Conservation (phyloP, 768 basidiomycete genomes). For the Suillus brevipes region DNA sequence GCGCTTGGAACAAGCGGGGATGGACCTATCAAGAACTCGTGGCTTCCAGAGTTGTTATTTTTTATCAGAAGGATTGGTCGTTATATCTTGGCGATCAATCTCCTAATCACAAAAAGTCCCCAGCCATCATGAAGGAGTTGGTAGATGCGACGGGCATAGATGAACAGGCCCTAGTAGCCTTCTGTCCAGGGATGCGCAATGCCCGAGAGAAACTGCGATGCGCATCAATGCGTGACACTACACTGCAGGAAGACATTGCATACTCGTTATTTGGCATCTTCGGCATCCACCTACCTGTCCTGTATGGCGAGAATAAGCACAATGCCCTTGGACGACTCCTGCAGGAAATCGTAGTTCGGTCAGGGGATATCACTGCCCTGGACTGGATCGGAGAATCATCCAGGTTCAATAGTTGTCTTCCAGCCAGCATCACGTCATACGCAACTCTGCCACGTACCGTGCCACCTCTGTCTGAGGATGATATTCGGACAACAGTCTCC, state of each 20-base stretch:
- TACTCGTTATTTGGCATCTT: background rate
- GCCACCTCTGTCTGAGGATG: background rate
- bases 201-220: background rate
- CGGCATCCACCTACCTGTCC: background rate
- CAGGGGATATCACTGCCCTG: background rate
- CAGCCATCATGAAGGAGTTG: background rate
- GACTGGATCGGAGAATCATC: background rate
- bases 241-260: background rate
- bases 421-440: background rate
- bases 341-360: background rate
- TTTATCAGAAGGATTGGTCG: background rate
- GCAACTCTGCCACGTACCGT: background rate
- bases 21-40: background rate
- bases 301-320: background rate
- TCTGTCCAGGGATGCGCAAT: background rate
- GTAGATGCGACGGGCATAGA: background rate
- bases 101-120: background rate
- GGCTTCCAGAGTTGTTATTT: background rate
- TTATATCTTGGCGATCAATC: background rate
- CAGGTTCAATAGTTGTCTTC: background rate
- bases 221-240: background rate
- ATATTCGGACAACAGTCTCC: background rate
- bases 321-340: background rate
- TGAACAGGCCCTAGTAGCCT: background rate
- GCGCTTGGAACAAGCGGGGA: background rate